Base-by-base conservation (phyloP, 306 rosid genomes). In the Trifolium dubium region DNA sequence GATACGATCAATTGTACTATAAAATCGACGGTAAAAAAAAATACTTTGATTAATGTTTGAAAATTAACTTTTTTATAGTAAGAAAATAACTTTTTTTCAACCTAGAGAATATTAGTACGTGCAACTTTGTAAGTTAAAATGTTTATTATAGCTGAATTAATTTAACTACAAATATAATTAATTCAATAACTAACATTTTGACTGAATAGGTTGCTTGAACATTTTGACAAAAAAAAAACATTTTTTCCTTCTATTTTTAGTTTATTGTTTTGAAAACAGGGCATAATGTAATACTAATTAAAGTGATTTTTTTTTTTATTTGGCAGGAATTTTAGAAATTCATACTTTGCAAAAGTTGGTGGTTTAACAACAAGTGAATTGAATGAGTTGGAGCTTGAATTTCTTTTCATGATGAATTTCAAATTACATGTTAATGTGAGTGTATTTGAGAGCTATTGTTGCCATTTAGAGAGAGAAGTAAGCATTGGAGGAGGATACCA, bases 401-500 rank as follows among this genome's bases (percentile, higher is more conserved):
- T 93, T 81, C 79, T 91, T n/a, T 93, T 93, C 89, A 55, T 88
- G 87, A 88, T 93, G 96, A 87, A 89, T 15, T 93, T 93, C 85
- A 93, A 91, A 75, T 85, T 91, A 39, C 98, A 91, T 74, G 98
- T 93, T 73, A 93, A 93, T 85, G 85, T 93, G 81, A 93, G 98
- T 86, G 96, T 91, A 73, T 93, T 93, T 81, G 96, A 93, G 91
- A 93, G 98, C 77, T 93, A 93, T 71, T 93, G 98, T 47, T 79
- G 89, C 66, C 98, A 93, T 82, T 83, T 93, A 65, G 97, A 93
- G 74, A 93, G 98, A 77, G 98, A 93, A 83, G 98, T 93, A 0
- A 89, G 97, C 78, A 86, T 91, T 75, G 98, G 98, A 67, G 97
- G 98, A 83, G 97, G 92, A 15, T 93, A 90, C 71, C 97, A 93